Conservation (phyloP, 345 rosid species). For the Turritis glabra region DNA sequence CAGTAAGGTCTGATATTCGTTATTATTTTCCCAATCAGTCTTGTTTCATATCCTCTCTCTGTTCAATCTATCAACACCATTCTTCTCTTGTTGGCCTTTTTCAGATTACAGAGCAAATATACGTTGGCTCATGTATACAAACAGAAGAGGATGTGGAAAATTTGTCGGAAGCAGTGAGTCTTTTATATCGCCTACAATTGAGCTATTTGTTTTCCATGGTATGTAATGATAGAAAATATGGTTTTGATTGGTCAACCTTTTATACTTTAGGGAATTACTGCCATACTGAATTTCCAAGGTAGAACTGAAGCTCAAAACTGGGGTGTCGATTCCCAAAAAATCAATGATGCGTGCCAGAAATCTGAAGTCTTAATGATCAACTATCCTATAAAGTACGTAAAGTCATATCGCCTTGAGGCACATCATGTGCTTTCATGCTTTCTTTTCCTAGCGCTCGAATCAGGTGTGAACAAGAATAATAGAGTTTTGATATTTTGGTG, state of each 20-base stretch:
- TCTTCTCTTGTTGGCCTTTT: constrained; percentile 33
- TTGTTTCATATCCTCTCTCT: constrained; percentile 5
- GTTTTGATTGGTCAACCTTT: constrained; percentile 22
- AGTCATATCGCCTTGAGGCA: background rate
- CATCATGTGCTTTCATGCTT: background rate
- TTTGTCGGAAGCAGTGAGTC: constrained; percentile 64
- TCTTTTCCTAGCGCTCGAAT: background rate
- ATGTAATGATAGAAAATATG: background rate
- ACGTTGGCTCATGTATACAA: constrained; percentile 89
- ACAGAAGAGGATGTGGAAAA: constrained; percentile 73
- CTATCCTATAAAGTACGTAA: constrained; percentile 73
- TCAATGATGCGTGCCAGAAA: constrained; percentile 77
- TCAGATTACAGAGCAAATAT: constrained; percentile 89
- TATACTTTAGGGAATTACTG: constrained; percentile 73
- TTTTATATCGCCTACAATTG: background rate
- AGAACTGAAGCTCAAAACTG: constrained; percentile 82
- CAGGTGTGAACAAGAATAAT: background rate
- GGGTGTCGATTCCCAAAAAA: constrained; percentile 61
- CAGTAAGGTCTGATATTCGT: constrained; percentile 64
- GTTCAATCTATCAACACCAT: constrained; percentile 1
- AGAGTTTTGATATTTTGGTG: constrained; percentile 28
- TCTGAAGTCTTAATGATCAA: constrained; percentile 74
- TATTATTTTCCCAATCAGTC: background rate
- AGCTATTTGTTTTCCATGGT: background rate
- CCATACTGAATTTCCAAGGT: constrained; percentile 83